phyloP scores from a whole-genome alignment of 1,284 basidiomycete genomes.

The Pseudozyma hubeiensis region DNA sequence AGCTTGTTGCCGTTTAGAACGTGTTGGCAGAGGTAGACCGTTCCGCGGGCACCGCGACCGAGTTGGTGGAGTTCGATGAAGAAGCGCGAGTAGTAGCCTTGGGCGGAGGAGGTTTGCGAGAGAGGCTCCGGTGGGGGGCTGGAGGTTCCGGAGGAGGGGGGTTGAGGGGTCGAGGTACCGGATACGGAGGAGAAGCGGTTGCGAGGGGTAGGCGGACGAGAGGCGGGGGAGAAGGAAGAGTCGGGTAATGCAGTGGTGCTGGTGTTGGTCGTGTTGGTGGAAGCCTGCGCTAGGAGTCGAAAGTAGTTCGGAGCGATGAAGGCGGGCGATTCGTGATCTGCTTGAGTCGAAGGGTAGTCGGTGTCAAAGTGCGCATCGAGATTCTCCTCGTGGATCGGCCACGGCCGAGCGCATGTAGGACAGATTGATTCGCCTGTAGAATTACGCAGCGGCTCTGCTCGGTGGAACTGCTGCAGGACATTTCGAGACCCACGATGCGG shows the following conservation, averaged over 20 bases:
- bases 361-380: conserved; percentile 4
- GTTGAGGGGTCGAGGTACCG: conserved; percentile 21
- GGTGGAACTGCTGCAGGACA: conserved; percentile 15
- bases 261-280: conserved; percentile 6
- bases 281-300: conserved; percentile 50
- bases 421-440: conserved; percentile 17
- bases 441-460: neutral
- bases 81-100: conserved; percentile 76
- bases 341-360: conserved; percentile 1
- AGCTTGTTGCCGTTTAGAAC: conserved; percentile 82
- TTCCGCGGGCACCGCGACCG: conserved; percentile 92
- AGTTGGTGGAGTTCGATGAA: conserved; percentile 86
- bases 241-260: neutral
- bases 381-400: conserved; percentile 8
- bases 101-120: conserved; percentile 58
- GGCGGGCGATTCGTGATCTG: conserved; percentile 20
- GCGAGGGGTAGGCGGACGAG: conserved; percentile 11
- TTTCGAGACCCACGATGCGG: conserved; percentile 13
- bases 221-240: neutral
- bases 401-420: conserved; percentile 46
- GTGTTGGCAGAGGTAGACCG: conserved; percentile 86
- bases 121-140: conserved; percentile 29
- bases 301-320: conserved; percentile 61
- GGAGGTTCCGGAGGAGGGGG: conserved; percentile 2
- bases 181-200: conserved; percentile 33